Percentiles rank a stretch among this genome's conserved stretches.
These are phyloP conservation scores for Fusarium sp. DNA, from an alignment of 2,329 filamentous ascomycete species.

Conservation along the genomic window DNA sequence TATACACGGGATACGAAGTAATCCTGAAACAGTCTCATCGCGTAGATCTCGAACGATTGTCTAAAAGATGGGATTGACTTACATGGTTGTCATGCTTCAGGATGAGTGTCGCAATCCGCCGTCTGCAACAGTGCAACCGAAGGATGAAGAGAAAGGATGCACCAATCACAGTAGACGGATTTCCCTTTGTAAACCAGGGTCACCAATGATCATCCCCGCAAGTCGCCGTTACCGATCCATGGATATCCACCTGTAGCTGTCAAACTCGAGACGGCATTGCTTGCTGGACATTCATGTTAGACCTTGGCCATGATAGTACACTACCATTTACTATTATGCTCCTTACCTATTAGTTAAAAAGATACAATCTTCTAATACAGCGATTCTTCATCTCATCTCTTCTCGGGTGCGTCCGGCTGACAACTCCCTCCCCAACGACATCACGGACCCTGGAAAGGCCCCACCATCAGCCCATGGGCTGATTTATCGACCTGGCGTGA, in stretches of 20 bases:
- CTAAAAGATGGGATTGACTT: conserved; percentile 20
- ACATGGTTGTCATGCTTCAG: background rate
- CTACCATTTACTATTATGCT: no score
- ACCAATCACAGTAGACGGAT: conserved; percentile 29
- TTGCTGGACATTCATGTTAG: conserved; percentile 4
- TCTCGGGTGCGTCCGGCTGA: conserved; percentile 45
- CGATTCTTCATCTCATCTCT: background rate
- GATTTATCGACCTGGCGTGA: conserved; percentile 48
- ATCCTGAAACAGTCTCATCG: conserved; percentile 5
- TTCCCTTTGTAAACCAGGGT: conserved; percentile 9
- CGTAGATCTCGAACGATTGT: conserved; percentile 30
- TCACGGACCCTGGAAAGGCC: conserved; percentile 41
- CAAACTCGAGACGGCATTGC: conserved; percentile 19
- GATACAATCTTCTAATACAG: background rate
- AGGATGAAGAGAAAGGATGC: background rate
- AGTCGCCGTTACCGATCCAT: conserved; percentile 10
- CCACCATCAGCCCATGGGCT: conserved; percentile 48
- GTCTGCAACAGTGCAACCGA: conserved; percentile 11
- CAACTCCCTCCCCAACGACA: conserved; percentile 32
- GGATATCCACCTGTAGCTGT: conserved; percentile 18
- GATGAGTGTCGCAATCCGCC: conserved; percentile 15
- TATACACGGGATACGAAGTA: background rate
- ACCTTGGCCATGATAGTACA: background rate
- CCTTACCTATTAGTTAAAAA: background rate
- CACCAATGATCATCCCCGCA: conserved; percentile 23